phyloP scores from a whole-genome alignment of 2,329 filamentous ascomycete species.

The Blastomyces gilchristii region DNA sequence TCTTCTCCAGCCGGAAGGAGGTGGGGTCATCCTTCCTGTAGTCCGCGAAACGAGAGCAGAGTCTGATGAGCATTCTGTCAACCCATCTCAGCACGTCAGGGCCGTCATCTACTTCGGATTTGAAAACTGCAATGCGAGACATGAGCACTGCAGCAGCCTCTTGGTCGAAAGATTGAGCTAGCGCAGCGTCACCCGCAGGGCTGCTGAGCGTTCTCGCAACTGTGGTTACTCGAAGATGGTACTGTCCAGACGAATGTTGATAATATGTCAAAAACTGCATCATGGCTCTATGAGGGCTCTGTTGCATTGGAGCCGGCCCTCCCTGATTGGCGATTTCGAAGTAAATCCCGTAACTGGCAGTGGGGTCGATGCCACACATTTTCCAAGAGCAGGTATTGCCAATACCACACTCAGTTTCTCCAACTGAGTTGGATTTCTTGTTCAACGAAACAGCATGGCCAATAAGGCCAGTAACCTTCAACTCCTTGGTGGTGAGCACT shows the following conservation, averaged over 20 bases:
- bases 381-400: constrained; percentile 99
- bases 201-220: constrained; percentile 85
- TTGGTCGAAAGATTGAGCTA: constrained; percentile 96
- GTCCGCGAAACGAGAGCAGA: constrained; percentile 94
- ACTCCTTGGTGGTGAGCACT: constrained; percentile 91
- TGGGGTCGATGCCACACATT: constrained; percentile 96
- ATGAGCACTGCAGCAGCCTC: constrained; percentile 95
- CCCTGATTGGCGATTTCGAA: constrained; percentile 96
- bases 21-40: constrained; percentile 97
- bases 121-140: constrained; percentile 98
- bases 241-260: constrained; percentile 92
- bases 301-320: constrained; percentile 72
- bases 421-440: constrained; percentile 94
- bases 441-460: constrained; percentile 94
- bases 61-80: constrained; percentile 91
- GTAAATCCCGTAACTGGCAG: constrained; percentile 88
- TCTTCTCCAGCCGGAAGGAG: constrained; percentile 94
- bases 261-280: constrained; percentile 99
- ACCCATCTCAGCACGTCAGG: constrained; percentile 98
- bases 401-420: constrained; percentile 95
- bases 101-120: constrained; percentile 94
- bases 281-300: constrained; percentile 82
- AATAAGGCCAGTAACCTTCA: constrained; percentile 95
- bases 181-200: constrained; percentile 83
- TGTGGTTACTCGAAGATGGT: constrained; percentile 90